Conservation (phyloP, 2,329 filamentous ascomycete species). For the Diaporthe capsici region DNA sequence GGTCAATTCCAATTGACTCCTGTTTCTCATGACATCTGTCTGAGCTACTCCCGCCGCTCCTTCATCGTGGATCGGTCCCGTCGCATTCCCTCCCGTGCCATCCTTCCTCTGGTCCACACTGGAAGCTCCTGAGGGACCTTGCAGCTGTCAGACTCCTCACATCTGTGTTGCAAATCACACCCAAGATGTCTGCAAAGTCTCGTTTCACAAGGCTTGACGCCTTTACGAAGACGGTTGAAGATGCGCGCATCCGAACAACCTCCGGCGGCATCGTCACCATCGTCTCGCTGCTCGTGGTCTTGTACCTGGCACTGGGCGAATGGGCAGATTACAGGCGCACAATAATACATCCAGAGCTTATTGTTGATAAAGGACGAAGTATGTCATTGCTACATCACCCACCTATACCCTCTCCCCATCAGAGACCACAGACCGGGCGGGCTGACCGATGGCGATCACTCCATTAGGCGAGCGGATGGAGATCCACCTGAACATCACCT, state of each 20-base stretch:
- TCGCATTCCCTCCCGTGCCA: constrained; percentile 18
- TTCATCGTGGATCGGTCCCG: constrained; percentile 25
- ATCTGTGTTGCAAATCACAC: background rate
- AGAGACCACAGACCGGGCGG: constrained; percentile 41
- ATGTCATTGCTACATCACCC: constrained; percentile 47
- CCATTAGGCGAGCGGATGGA: constrained; percentile 93
- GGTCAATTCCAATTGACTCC: constrained; percentile 27
- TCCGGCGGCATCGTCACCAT: constrained; percentile 97
- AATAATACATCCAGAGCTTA: constrained; percentile 88
- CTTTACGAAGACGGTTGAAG: constrained; percentile 99
- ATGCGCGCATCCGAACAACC: constrained; percentile 95
- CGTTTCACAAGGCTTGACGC: constrained; percentile 97
- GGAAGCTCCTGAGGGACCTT: constrained; percentile 13
- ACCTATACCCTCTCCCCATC: background rate
- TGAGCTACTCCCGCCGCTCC: constrained; percentile 32
- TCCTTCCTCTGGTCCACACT: background rate
- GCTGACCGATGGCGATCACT: constrained; percentile 21
- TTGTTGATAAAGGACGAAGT: constrained; percentile 98
- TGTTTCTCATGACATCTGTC: constrained; percentile 3
- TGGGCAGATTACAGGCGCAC: constrained; percentile 94
- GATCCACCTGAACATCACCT: constrained; percentile 97
- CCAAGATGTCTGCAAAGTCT: constrained; percentile 86
- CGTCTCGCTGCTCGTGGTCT: constrained; percentile 86
- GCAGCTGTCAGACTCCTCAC: background rate
- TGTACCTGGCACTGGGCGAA: constrained; percentile 94